Conservation (phyloP, 148 eudicot genomes). For the Fagopyrum tataricum region DNA sequence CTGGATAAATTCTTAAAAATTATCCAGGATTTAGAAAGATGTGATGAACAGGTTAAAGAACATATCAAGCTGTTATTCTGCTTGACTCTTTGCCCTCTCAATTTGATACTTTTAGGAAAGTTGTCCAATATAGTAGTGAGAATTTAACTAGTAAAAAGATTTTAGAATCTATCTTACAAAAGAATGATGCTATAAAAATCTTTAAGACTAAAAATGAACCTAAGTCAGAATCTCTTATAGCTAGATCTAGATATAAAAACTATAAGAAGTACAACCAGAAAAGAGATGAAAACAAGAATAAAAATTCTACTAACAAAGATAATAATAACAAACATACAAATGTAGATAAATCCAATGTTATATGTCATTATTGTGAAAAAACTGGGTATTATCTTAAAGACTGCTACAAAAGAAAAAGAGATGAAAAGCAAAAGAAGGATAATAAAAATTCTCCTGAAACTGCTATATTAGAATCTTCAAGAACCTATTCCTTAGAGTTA, state of each 20-base stretch:
- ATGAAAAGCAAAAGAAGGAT: neutral
- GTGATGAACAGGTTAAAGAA: neutral
- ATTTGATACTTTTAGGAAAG: neutral
- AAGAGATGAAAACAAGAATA: too few species aligned
- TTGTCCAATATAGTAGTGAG: neutral
- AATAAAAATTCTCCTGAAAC: neutral
- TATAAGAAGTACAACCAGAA: too few species aligned
- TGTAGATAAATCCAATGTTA: neutral
- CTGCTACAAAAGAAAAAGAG: neutral
- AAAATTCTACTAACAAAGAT: neutral
- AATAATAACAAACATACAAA: neutral
- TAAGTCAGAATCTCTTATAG: neutral
- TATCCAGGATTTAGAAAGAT: neutral
- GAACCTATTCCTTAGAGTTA: neutral
- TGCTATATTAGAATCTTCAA: neutral
- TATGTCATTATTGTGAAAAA: neutral
- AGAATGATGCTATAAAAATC: neutral
- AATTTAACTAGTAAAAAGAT: neutral
- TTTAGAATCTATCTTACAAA: neutral
- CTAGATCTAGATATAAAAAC: neutral
- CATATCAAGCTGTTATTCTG: neutral
- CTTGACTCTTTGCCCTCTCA: neutral
- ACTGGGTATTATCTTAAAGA: neutral
- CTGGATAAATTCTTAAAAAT: neutral
- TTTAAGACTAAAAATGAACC: neutral